Percentiles rank a stretch among this genome's conserved stretches.
These are phyloP conservation scores for Conticribra guillardii DNA, from an alignment of 108 stramenopile species.

Conservation along the genomic window DNA sequence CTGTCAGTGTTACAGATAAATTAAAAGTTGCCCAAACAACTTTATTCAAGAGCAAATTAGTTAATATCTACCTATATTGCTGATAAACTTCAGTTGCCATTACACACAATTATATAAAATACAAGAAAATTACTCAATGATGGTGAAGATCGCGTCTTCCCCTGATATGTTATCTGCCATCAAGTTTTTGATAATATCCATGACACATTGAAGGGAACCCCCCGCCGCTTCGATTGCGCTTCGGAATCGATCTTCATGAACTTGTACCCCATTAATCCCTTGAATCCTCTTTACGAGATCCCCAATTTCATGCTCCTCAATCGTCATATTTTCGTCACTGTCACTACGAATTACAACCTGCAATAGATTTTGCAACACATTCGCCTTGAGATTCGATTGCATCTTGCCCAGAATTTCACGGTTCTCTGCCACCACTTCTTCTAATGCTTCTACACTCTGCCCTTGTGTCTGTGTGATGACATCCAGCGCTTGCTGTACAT, in stretches of 20 bases:
- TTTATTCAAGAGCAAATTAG: too few species aligned
- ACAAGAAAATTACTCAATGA: slow-evolving; percentile 24
- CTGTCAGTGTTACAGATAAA: too few species aligned
- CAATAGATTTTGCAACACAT: slow-evolving; percentile 55
- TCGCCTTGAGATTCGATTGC: slow-evolving; percentile 54
- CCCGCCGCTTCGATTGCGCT: slow-evolving; percentile 20
- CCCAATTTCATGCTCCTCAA: slow-evolving; percentile 57
- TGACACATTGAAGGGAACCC: slow-evolving; percentile 55
- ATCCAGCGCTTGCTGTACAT: slow-evolving; percentile 47
- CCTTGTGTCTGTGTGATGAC: slow-evolving; percentile 50
- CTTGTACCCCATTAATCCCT: slow-evolving; percentile 55
- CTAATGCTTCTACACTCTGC: slow-evolving; percentile 44
- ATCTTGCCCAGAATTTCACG: slow-evolving; percentile 51
- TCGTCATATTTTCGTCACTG: slow-evolving; percentile 49
- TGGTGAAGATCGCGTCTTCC: slow-evolving; percentile 57
- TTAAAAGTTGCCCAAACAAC: too few species aligned
- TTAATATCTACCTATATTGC: too few species aligned
- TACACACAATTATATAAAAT: background rate
- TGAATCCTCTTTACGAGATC: slow-evolving; percentile 38
- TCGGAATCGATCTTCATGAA: slow-evolving; percentile 39
- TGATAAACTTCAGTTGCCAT: background rate
- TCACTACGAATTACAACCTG: slow-evolving; percentile 57
- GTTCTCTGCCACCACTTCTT: slow-evolving; percentile 54
- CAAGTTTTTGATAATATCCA: slow-evolving; percentile 73
- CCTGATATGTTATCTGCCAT: slow-evolving; percentile 50